These are phyloP conservation scores for Apiospora phragmitis DNA, from an alignment of 2,329 filamentous ascomycete species.

Conservation along the genomic window DNA sequence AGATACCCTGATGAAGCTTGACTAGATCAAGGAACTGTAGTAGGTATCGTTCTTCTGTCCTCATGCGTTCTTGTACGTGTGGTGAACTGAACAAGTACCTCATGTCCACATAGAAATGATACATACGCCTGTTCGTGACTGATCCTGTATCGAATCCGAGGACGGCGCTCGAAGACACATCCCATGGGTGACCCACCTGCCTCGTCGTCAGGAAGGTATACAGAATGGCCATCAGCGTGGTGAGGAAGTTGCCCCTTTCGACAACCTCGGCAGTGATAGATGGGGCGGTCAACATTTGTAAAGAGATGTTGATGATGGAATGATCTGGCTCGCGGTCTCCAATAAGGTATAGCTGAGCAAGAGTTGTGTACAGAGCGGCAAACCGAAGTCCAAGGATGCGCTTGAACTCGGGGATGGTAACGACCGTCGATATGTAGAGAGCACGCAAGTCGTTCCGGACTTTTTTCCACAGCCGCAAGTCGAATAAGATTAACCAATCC, in stretches of 20 bases:
- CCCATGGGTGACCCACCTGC: slow-evolving; percentile 91
- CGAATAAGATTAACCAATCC: slow-evolving; percentile 93
- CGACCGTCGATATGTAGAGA: slow-evolving; percentile 94
- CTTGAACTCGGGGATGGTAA: slow-evolving; percentile 95
- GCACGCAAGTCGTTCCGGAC: slow-evolving; percentile 86
- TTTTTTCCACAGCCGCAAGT: slow-evolving; percentile 95
- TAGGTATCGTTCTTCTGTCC: slow-evolving; percentile 82
- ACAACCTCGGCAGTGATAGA: slow-evolving; percentile 97
- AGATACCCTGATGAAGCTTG: slow-evolving; percentile 95
- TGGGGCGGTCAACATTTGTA: slow-evolving; percentile 95
- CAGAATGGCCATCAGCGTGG: slow-evolving; percentile 90
- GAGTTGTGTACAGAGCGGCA: slow-evolving; percentile 87
- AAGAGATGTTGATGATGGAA: slow-evolving; percentile 95
- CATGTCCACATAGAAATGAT: slow-evolving; percentile 95
- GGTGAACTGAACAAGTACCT: slow-evolving; percentile 87
- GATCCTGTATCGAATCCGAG: slow-evolving; percentile 93
- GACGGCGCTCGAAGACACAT: slow-evolving; percentile 82
- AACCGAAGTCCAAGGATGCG: slow-evolving; percentile 90
- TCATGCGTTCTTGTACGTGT: slow-evolving; percentile 82
- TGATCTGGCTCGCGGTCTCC: slow-evolving; percentile 96
- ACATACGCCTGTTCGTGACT: slow-evolving; percentile 92
- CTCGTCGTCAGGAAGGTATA: slow-evolving; percentile 96
- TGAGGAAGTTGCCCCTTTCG: slow-evolving; percentile 92
- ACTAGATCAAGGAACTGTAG: slow-evolving; percentile 94
- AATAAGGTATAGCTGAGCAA: slow-evolving; percentile 93